A percentile compares a stretch with the other conserved stretches of the same genome.
These are phyloP conservation scores for Botryotinia narcissicola DNA, from an alignment of 2,329 filamentous ascomycete genomes.

Conservation along the genomic window DNA sequence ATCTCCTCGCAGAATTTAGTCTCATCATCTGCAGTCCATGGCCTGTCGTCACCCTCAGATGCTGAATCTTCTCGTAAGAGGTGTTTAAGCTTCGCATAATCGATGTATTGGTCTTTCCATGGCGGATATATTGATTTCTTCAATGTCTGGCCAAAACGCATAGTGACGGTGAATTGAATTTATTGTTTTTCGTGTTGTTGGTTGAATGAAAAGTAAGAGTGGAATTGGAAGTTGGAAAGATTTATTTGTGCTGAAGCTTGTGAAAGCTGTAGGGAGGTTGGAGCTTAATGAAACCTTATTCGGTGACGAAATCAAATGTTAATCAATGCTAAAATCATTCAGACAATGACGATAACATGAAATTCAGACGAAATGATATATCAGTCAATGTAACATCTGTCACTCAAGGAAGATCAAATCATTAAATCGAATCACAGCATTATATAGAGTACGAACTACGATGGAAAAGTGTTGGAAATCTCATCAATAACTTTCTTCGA, in stretches of 20 bases:
- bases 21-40: conserved; percentile 94
- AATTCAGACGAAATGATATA: neutral
- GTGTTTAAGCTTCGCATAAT: conserved; percentile 89
- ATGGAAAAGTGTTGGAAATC: neutral
- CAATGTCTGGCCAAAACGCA: conserved; percentile 93
- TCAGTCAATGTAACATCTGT: neutral
- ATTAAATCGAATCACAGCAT: neutral
- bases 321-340: neutral
- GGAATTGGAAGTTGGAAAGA: conserved; percentile 14
- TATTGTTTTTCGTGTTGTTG: neutral
- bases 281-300: neutral
- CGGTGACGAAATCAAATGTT: neutral
- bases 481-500: neutral
- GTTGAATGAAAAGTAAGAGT: neutral
- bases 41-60: conserved; percentile 50
- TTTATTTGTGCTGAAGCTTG: conserved; percentile 1
- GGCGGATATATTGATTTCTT: conserved; percentile 75
- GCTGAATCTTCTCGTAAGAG: conserved; percentile 73
- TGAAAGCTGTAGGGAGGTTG: neutral
- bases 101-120: conserved; percentile 93
- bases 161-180: conserved; percentile 44
- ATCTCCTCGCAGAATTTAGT: conserved; percentile 91
- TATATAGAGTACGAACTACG: neutral
- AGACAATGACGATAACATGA: neutral
- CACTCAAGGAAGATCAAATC: neutral